These are phyloP conservation scores for Wallacemonas sp. DNA, from an alignment of 208 protist species.

Conservation along the genomic window DNA sequence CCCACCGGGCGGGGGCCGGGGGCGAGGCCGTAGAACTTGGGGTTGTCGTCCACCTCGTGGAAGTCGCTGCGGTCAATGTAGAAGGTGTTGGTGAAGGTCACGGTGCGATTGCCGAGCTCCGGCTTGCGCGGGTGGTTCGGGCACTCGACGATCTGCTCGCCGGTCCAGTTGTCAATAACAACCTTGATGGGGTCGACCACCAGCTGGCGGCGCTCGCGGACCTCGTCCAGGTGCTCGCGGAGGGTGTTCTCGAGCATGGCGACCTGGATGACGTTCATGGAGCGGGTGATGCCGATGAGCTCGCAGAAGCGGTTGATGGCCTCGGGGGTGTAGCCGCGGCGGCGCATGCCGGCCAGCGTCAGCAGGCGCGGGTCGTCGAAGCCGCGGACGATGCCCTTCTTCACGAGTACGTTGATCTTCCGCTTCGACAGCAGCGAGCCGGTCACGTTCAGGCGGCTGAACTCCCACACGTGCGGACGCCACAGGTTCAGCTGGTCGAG, in stretches of 20 bases:
- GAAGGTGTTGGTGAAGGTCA: conserved; percentile 92
- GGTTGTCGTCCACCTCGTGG: conserved; percentile 75
- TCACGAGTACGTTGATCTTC: conserved; percentile 97
- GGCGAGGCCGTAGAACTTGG: conserved; percentile 88
- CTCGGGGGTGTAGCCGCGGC: conserved; percentile 96
- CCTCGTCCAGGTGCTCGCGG: conserved; percentile 95
- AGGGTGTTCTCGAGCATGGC: conserved; percentile 95
- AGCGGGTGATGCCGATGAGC: conserved; percentile 93
- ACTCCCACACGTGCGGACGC: conserved; percentile 98
- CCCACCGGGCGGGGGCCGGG: conserved; percentile 82
- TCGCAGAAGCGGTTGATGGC: conserved; percentile 98
- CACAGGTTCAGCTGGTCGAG: conserved; percentile 88
- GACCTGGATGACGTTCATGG: conserved; percentile 93
- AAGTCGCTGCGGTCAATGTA: conserved; percentile 99
- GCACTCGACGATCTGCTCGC: conserved; percentile 81
- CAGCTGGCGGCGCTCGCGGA: conserved; percentile 78
- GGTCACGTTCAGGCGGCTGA: conserved; percentile 97
- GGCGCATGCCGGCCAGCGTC: conserved; percentile 97
- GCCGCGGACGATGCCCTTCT: conserved; percentile 93
- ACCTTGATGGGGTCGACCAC: conserved; percentile 97
- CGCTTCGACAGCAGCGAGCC: conserved; percentile 98
- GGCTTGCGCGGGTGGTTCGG: conserved; percentile 95
- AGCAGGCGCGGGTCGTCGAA: conserved; percentile 98
- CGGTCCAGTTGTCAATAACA: conserved; percentile 93
- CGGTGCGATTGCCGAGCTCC: conserved; percentile 70